These are phyloP conservation scores for Mycena rebaudengoi DNA, from an alignment of 768 basidiomycete species.

Conservation along the genomic window DNA sequence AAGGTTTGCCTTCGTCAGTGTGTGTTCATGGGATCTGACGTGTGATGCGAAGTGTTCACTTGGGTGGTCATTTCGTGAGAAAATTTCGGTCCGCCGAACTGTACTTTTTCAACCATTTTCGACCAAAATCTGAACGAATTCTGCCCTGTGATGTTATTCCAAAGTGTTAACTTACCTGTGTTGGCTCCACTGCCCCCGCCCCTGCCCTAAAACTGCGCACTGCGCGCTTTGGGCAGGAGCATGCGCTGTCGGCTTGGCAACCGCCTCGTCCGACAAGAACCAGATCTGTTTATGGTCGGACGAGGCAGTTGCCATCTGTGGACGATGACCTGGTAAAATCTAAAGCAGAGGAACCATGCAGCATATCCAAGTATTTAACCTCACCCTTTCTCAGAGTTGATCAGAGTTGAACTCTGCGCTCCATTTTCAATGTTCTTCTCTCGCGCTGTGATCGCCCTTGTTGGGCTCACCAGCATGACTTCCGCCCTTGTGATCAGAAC, in stretches of 20 bases:
- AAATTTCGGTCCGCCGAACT: too few species aligned
- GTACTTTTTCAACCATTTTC: too few species aligned
- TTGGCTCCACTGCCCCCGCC: background rate
- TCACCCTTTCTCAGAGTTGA: constrained; percentile 15
- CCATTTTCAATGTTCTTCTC: constrained; percentile 5
- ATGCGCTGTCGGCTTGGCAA: constrained; percentile 4
- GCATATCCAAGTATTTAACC: background rate
- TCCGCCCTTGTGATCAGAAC: constrained; percentile 14
- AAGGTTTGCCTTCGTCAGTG: too few species aligned
- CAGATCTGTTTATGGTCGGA: constrained; percentile 1
- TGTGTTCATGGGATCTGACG: too few species aligned
- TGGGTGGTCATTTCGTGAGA: too few species aligned
- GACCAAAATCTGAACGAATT: too few species aligned
- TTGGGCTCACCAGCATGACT: background rate
- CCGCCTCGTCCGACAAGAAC: background rate
- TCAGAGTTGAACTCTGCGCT: background rate
- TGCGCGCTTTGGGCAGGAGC: constrained; percentile 2
- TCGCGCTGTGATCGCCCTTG: constrained; percentile 1
- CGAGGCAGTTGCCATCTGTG: background rate
- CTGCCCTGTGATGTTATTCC: too few species aligned
- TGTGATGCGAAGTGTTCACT: too few species aligned
- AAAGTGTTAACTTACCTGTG: too few species aligned
- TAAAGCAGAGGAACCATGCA: background rate
- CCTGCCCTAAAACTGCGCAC: constrained; percentile 4
- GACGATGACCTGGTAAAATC: background rate